Conservation (phyloP, 495 filamentous ascomycete genomes). For the Tuber umbilicatum region DNA sequence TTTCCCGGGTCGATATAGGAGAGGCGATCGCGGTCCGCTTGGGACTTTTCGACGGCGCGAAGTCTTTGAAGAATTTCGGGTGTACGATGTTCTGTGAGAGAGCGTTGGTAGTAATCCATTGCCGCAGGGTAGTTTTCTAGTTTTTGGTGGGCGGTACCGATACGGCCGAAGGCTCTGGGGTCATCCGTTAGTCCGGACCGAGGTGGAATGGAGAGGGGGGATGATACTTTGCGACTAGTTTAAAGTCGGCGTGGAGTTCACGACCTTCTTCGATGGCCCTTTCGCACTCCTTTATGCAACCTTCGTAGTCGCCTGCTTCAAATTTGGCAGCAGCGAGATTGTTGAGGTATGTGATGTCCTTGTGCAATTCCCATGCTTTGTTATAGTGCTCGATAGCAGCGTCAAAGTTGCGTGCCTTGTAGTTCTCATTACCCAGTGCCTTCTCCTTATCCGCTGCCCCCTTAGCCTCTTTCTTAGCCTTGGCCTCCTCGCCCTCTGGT, state of each 20-base stretch:
- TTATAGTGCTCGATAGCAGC: conserved; percentile 89
- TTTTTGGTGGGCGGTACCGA: conserved; percentile 88
- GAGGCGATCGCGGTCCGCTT: conserved; percentile 66
- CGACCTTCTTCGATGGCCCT: conserved; percentile 85
- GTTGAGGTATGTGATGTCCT: conserved; percentile 96
- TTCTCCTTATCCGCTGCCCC: conserved; percentile 92
- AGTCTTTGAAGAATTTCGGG: conserved; percentile 90
- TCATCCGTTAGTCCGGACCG: conserved; percentile 24
- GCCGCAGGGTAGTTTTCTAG: conserved; percentile 69
- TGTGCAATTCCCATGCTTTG: conserved; percentile 89
- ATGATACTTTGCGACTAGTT: conserved; percentile 84
- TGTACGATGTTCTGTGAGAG: conserved; percentile 92
- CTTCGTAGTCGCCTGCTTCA: conserved; percentile 89
- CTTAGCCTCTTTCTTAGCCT: conserved; percentile 80
- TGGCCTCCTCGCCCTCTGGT: conserved; percentile 63
- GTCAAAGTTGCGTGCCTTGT: conserved; percentile 97
- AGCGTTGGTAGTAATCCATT: conserved; percentile 85
- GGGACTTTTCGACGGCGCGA: conserved; percentile 82
- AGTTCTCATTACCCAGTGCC: conserved; percentile 83
- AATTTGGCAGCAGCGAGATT: conserved; percentile 91
- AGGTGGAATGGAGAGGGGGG: not conserved
- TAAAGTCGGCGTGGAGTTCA: conserved; percentile 84
- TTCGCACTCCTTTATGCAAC: conserved; percentile 75
- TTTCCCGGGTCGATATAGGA: conserved; percentile 84
- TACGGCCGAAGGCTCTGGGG: conserved; percentile 74